Evolutionary conservation across 2,329 filamentous ascomycete genomes (phyloP), one percentile per base, ranked within the genome.

Genomic region (Epichloe coenophiala): DNA sequence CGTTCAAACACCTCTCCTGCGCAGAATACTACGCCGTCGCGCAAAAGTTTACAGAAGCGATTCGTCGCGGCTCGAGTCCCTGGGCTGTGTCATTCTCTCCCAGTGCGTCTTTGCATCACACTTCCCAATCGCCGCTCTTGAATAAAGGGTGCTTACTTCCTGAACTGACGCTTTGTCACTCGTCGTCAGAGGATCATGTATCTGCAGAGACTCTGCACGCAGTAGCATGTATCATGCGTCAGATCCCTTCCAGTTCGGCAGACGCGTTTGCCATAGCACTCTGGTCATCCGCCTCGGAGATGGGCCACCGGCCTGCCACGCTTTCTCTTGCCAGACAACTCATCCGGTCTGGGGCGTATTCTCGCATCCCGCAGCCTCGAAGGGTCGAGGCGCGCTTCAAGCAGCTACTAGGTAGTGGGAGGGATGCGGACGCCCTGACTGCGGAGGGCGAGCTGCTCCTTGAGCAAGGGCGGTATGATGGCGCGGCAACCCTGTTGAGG

Each of bases 351-450:
- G 54, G 57, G 31, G 41, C 46, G 9, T 65, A 60, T 52, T 57
- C 57, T 15, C 47, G 52, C 12, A 47, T 48, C 9, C 42, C 54
- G 5, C 51, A 52, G n/a, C 53, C 62, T 12, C 49, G 23, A 6
- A 50, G 49, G 4, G 47, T 58, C 3, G 62, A 66, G 47, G 47
- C 53, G 1, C 61, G 60, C 15, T 68, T 68, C 55, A 58, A 55
- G 53, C 47, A 59, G 27, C 54, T 71, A 9, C 57, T 68, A 31
- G 42, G 55, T 12, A 50, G 54, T 33, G 61, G 58, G 27, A 59
- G 55, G n/a, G 59, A 70, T 38, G 57, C 65, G 3, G 58, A 70
- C 43, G 68, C 66, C 35, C 56, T 70, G 21, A 61, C 63, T 4
- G 56, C 61, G 8, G 60, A 68, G 41, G 68, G 68, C 13, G 59